Evolutionary conservation across 192 early-diverging fungal genomes (phyloP).

Genomic region (Radiomyces spectabilis): DNA sequence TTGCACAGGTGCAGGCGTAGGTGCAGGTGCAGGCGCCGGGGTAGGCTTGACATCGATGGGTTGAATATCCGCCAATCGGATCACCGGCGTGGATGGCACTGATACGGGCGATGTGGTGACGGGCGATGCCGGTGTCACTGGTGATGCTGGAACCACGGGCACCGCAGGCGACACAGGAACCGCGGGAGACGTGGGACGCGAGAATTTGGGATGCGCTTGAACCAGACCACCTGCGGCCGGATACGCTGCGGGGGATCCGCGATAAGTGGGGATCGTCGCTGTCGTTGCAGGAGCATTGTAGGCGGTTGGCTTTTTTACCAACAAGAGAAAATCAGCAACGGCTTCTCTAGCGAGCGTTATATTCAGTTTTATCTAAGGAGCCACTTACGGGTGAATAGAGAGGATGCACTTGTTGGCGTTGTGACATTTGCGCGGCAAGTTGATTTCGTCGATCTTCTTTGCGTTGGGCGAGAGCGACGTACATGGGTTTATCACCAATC

Average conservation of each 20-base stretch:
- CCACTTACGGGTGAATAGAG: conserved; percentile 2
- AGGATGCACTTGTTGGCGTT: conserved; percentile 16
- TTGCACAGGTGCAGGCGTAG: not conserved
- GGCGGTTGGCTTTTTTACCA: not conserved
- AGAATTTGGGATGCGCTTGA: conserved; percentile 13
- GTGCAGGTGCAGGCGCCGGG: conserved; percentile 1
- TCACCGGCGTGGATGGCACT: not conserved
- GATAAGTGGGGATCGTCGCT: conserved; percentile 6
- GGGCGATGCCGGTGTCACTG: conserved; percentile 6
- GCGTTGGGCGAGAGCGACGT: conserved; percentile 86
- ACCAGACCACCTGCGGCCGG: conserved; percentile 1
- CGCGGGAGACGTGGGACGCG: not conserved
- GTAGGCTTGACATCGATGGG: conserved; percentile 9
- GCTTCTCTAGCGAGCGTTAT: not conserved
- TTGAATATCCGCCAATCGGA: conserved; percentile 6
- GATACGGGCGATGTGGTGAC: conserved; percentile 4
- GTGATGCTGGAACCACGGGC: conserved; percentile 26
- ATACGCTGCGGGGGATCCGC: conserved; percentile 29
- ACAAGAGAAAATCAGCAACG: conserved; percentile 2
- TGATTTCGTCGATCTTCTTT: conserved; percentile 82
- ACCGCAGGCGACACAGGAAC: conserved; percentile 21
- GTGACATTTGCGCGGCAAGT: conserved; percentile 63
- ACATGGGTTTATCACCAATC: conserved; percentile 77
- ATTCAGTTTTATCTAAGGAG: not conserved
- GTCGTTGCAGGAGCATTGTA: not conserved